Conservation (phyloP, 805 yeast species). For the Metschnikowia kunwiensis region DNA sequence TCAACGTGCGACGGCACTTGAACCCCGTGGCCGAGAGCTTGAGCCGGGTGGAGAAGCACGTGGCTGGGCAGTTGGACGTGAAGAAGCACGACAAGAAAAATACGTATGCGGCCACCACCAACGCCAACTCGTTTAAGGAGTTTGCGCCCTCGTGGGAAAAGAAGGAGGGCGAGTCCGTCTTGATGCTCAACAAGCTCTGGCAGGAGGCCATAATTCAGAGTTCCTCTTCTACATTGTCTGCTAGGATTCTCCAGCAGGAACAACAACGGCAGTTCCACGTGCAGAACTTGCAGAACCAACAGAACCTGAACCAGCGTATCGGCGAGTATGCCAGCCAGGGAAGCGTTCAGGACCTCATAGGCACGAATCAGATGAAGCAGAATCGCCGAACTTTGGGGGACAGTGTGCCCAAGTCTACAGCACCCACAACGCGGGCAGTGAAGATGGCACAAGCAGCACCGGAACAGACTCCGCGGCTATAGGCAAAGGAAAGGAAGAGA, state of each 20-base stretch:
- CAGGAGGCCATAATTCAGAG: constrained; percentile 34
- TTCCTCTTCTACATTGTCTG: constrained; percentile 13
- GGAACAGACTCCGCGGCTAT: too few species aligned
- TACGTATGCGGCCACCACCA: constrained; percentile 9
- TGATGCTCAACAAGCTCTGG: constrained; percentile 34
- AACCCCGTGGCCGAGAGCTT: constrained; percentile 71
- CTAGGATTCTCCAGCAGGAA: constrained; percentile 13
- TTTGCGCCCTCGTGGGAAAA: constrained; percentile 32
- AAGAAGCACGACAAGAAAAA: constrained; percentile 21
- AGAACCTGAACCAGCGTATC: constrained; percentile 1
- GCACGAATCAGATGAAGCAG: constrained; percentile 8
- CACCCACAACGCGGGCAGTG: constrained; percentile 37
- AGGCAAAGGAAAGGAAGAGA: too few species aligned
- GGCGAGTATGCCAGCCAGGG: constrained; percentile 5
- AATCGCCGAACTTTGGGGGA: constrained; percentile 3
- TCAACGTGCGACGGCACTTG: constrained; percentile 61
- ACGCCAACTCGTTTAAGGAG: constrained; percentile 34
- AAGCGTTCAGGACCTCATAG: constrained; percentile 5
- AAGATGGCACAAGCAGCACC: constrained; percentile 26
- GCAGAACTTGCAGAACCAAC: too few species aligned
- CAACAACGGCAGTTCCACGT: constrained; percentile 10
- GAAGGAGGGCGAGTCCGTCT: constrained; percentile 27
- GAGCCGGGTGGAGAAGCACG: constrained; percentile 41
- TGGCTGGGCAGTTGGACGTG: constrained; percentile 16
- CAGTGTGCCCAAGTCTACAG: constrained; percentile 1